Conservation (phyloP, 2,329 filamentous ascomycete species). For the Fusarium sp. region DNA sequence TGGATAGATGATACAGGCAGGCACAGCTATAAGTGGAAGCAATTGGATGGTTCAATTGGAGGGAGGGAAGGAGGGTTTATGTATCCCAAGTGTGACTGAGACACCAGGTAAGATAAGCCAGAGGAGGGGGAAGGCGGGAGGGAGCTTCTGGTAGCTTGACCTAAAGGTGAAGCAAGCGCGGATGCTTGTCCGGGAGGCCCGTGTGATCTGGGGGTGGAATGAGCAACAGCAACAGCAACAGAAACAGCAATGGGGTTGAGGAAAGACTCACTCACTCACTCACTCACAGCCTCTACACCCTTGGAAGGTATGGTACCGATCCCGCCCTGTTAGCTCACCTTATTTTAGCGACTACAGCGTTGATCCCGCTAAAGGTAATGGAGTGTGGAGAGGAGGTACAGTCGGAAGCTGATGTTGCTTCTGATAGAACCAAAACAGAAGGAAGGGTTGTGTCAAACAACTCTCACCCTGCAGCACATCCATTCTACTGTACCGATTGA, state of each 20-base stretch:
- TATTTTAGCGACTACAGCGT: conserved; percentile 28
- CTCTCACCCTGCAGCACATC: neutral
- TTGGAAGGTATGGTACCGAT: conserved; percentile 6
- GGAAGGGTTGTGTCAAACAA: conserved; percentile 20
- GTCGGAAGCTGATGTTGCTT: conserved; percentile 8
- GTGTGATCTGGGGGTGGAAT: conserved; percentile 30
- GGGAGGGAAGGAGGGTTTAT: conserved; percentile 28
- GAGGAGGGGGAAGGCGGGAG: conserved; percentile 20
- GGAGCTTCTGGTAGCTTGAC: conserved; percentile 20
- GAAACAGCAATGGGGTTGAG: conserved; percentile 12
- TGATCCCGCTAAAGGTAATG: conserved; percentile 4
- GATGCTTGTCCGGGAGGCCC: conserved; percentile 19
- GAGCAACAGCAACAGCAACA: neutral
- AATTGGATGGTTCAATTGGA: conserved; percentile 8
- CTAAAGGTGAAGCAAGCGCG: conserved; percentile 21
- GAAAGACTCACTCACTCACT: conserved; percentile 6
- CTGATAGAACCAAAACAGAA: conserved; percentile 3
- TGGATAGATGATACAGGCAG: neutral
- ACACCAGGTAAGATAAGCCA: conserved; percentile 17
- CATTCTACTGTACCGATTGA: neutral
- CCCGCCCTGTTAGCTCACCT: conserved; percentile 21
- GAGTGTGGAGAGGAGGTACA: conserved; percentile 18
- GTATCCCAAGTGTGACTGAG: conserved; percentile 10
- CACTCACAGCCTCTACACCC: conserved; percentile 8
- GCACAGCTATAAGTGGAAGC: conserved; percentile 17